Percentiles rank a stretch among this genome's conserved stretches.
Evolutionary conservation across 208 protist genomes (phyloP).

Genomic region (Crithidia thermophila): DNA sequence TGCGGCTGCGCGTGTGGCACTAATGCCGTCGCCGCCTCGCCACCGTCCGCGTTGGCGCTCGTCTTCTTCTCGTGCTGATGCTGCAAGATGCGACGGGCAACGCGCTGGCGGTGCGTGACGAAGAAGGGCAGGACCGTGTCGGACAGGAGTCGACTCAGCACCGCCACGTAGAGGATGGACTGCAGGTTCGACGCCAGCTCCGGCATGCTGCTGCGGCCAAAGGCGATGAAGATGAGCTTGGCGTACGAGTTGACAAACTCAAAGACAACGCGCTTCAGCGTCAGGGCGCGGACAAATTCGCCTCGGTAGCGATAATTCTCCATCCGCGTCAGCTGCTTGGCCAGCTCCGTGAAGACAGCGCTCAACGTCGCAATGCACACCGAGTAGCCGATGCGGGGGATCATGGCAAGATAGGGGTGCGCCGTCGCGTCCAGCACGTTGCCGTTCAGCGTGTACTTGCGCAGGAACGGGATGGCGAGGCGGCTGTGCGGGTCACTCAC

Average conservation of each 20-base stretch:
- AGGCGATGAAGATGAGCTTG: constrained; percentile 66
- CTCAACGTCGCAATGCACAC: constrained; percentile 45
- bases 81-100: constrained; percentile 13
- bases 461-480: constrained; percentile 33
- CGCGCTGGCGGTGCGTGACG: constrained; percentile 36
- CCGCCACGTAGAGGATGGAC: constrained; percentile 49
- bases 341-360: constrained; percentile 49
- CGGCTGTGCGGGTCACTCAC: constrained; percentile 27
- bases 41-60: not conserved
- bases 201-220: constrained; percentile 50
- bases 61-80: constrained; percentile 6
- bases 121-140: constrained; percentile 69
- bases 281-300: constrained; percentile 64
- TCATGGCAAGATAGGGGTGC: constrained; percentile 24
- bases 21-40: not conserved
- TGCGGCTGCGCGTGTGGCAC: not conserved
- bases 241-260: constrained; percentile 74
- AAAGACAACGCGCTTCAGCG: constrained; percentile 67
- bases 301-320: constrained; percentile 67
- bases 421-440: constrained; percentile 41
- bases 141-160: constrained; percentile 46
- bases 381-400: constrained; percentile 52
- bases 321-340: constrained; percentile 49
- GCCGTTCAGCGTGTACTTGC: constrained; percentile 40
- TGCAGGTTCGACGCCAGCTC: constrained; percentile 47